These are phyloP conservation scores for Fusarium odoratissimum DNA, from an alignment of 2,329 filamentous ascomycete species.

Conservation along the genomic window DNA sequence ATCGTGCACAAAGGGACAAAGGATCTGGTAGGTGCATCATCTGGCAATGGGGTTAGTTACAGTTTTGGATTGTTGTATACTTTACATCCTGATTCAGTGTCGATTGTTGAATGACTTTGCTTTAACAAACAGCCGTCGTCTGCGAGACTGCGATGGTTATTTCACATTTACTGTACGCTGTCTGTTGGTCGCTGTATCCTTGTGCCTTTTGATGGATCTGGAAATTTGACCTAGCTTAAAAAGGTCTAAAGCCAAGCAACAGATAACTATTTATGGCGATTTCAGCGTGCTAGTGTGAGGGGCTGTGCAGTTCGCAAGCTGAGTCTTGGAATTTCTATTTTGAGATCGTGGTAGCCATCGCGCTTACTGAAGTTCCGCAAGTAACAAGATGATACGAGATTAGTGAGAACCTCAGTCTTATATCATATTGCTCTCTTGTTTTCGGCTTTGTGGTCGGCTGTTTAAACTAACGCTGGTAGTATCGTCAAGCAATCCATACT, in stretches of 20 bases:
- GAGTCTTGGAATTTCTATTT: neutral
- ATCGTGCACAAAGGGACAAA: neutral
- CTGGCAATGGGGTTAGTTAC: neutral
- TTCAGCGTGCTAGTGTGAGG: neutral
- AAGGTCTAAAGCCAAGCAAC: neutral
- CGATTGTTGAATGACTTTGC: neutral
- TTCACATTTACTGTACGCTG: neutral
- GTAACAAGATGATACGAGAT: neutral
- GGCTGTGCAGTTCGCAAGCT: neutral
- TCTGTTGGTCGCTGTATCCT: neutral
- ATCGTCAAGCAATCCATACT: neutral
- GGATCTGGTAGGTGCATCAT: neutral
- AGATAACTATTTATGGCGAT: neutral
- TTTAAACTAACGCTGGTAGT: neutral
- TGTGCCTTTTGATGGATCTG: neutral
- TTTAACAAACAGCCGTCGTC: neutral
- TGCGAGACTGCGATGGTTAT: neutral
- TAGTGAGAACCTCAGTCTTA: neutral
- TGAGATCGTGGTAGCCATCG: neutral
- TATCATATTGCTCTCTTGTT: neutral
- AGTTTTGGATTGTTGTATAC: neutral
- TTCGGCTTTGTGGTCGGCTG: too few relatives aligned
- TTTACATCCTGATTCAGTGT: neutral
- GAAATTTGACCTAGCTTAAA: neutral
- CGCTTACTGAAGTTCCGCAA: neutral